Base-by-base conservation (phyloP, 1,284 basidiomycete species). In the Ceratobasidium sp. region DNA sequence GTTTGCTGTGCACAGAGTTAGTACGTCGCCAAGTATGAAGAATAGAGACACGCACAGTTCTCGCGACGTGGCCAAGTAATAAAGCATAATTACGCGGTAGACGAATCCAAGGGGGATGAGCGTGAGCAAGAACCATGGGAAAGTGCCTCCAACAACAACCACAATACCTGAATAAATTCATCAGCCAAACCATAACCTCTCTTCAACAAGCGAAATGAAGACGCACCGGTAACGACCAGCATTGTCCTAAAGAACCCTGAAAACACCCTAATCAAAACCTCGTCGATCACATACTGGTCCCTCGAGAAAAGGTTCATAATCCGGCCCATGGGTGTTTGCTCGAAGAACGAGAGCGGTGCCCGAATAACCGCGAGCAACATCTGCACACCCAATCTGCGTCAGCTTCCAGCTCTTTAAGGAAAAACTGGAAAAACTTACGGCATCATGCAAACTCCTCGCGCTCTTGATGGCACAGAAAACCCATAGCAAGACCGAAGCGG, bases 241-340 rank as follows among this genome's bases (percentile, higher is more conserved):
- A 79, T 76, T 1, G 83, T 96, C 46, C 92, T 86, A 76, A 88
- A 85, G 72, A 92, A 83, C 46, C 84, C 86, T 78, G 88, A 87
- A 43, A 96, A 89, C 0, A 88, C 90, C 58, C 91, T 86, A 26
- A 89, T 88, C 28, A 96, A 86, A 7, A 94, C 83, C 78, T 93
- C 89, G 79, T 98, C 96, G 52, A 96, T 89, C 43, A 97, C 95
- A 78, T 96, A 96, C 54, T 93, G 89, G 79, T 99, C 97, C 5
- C 95, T 89, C 16, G 94, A 94, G 82, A 98, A 98, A 43, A 98
- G 82, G 79, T 96, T 96, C 71, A 96, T 79, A 54, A 94, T 89
- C 90, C 90, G 85, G 78, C 93, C 92, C 26, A 87, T 90, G 1
- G 94, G 93, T 0, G 93, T 95, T 71, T 87, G 82, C 81, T 96